A percentile compares a stretch with the other conserved stretches of the same genome.
phyloP scores from a whole-genome alignment of 768 basidiomycete genomes.

The Trametes cingulata region DNA sequence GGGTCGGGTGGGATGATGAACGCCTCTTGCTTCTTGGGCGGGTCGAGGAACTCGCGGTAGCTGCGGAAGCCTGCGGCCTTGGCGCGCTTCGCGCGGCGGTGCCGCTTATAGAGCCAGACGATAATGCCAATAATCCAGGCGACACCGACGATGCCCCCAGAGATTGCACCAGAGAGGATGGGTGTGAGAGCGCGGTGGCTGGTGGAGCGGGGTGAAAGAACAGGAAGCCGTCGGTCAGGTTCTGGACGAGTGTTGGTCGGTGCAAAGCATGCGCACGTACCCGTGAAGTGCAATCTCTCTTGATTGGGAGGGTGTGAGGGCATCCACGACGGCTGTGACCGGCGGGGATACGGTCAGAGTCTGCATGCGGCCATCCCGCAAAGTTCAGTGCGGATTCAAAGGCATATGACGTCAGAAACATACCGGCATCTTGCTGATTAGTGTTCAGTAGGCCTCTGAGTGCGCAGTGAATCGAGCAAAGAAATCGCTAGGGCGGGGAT shows the following conservation, averaged over 20 bases:
- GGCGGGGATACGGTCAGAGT: slow-evolving; percentile 16
- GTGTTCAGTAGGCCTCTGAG: no score
- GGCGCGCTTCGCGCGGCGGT: slow-evolving; percentile 48
- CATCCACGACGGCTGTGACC: slow-evolving; percentile 5
- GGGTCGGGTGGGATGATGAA: slow-evolving; percentile 64
- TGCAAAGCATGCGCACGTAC: slow-evolving; percentile 6
- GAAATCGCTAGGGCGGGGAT: no score
- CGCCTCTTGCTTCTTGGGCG: slow-evolving; percentile 36
- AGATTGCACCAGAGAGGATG: slow-evolving; percentile 59
- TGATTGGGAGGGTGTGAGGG: slow-evolving; percentile 18
- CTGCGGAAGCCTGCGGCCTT: slow-evolving; percentile 45
- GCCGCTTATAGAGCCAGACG: slow-evolving; percentile 58
- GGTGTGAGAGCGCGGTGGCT: slow-evolving; percentile 60
- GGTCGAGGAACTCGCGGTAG: slow-evolving; percentile 40
- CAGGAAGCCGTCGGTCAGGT: neutral
- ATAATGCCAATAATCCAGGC: slow-evolving; percentile 58
- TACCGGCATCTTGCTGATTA: neutral
- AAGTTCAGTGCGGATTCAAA: neutral
- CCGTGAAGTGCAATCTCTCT: slow-evolving; percentile 19
- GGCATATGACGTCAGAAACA: slow-evolving; percentile 1
- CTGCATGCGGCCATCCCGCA: neutral
- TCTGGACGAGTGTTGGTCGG: neutral
- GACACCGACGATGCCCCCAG: slow-evolving; percentile 51
- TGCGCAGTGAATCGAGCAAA: no score
- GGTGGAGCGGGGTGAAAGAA: neutral